Conservation (phyloP, 805 yeast genomes). For the Ogataea saltuana region DNA sequence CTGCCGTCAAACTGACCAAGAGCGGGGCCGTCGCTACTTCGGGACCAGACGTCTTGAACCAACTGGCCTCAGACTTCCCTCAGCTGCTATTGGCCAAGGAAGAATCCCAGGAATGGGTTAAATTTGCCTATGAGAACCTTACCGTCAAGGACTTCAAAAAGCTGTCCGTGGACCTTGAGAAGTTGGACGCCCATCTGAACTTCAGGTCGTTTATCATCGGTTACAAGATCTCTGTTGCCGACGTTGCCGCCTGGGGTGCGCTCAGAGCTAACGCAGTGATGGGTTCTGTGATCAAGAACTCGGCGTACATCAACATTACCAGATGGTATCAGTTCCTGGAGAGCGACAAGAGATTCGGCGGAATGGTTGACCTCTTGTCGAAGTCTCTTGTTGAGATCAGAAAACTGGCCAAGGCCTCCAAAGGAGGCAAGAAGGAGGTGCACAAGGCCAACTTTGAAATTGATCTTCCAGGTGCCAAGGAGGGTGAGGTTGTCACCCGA, state of each 20-base stretch:
- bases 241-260: conserved; percentile 90
- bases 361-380: conserved; percentile 63
- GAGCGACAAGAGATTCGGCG: conserved; percentile 65
- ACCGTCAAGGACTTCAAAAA: conserved; percentile 87
- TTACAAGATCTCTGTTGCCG: conserved; percentile 69
- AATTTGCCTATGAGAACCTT: conserved; percentile 65
- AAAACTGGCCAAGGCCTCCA: conserved; percentile 57
- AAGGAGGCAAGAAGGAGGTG: conserved; percentile 72
- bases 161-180: conserved; percentile 73
- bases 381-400: conserved; percentile 73
- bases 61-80: conserved; percentile 56
- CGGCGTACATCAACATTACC: conserved; percentile 79
- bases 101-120: conserved; percentile 61
- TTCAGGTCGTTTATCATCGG: conserved; percentile 80
- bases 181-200: conserved; percentile 79
- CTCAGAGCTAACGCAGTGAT: conserved; percentile 90
- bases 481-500: conserved; percentile 96
- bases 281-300: conserved; percentile 86
- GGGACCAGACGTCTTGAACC: conserved; percentile 47
- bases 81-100: conserved; percentile 39
- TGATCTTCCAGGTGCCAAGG: conserved; percentile 85
- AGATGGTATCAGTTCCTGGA: conserved; percentile 90
- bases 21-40: conserved; percentile 46
- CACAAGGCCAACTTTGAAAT: conserved; percentile 96
- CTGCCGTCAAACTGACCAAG: conserved; percentile 44